A percentile compares a stretch with the other conserved stretches of the same genome.
Conservation (phyloP, 2,329 filamentous ascomycete genomes). For the Pyrenochaeta sp. region DNA sequence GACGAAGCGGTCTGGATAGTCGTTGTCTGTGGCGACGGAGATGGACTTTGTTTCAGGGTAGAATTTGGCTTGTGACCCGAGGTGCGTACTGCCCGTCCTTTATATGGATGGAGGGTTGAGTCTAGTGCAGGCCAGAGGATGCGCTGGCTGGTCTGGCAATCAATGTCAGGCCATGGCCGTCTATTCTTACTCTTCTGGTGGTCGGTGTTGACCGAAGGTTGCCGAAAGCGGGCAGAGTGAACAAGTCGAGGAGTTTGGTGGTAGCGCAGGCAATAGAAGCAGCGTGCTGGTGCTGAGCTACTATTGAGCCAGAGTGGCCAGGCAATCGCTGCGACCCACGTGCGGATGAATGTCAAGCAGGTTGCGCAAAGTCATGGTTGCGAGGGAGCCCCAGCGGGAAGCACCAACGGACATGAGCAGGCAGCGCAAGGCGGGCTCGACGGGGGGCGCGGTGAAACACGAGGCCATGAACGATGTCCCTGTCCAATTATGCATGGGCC, state of each 20-base stretch:
- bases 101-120: background rate
- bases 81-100: conserved; percentile 7
- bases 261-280: too few relatives aligned
- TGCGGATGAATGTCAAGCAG: background rate
- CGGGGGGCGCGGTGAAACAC: conserved; percentile 26
- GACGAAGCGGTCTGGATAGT: conserved; percentile 15
- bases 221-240: background rate
- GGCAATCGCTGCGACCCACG: background rate
- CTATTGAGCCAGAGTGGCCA: too few relatives aligned
- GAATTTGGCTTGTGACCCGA: conserved; percentile 21
- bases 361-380: background rate
- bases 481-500: conserved; percentile 19
- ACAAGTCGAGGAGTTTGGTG: background rate
- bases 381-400: background rate
- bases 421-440: background rate
- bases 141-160: conserved; percentile 1
- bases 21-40: conserved; percentile 18
- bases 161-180: background rate
- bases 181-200: background rate
- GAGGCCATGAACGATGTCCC: conserved; percentile 22
- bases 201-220: background rate
- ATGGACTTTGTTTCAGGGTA: conserved; percentile 32
- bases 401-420: background rate
- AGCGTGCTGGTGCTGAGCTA: too few relatives aligned
- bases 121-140: background rate